A percentile compares a stretch with the other conserved stretches of the same genome.
These are phyloP conservation scores for Umbelopsis ramanniana DNA, from an alignment of 192 early-diverging fungal species.

Conservation along the genomic window DNA sequence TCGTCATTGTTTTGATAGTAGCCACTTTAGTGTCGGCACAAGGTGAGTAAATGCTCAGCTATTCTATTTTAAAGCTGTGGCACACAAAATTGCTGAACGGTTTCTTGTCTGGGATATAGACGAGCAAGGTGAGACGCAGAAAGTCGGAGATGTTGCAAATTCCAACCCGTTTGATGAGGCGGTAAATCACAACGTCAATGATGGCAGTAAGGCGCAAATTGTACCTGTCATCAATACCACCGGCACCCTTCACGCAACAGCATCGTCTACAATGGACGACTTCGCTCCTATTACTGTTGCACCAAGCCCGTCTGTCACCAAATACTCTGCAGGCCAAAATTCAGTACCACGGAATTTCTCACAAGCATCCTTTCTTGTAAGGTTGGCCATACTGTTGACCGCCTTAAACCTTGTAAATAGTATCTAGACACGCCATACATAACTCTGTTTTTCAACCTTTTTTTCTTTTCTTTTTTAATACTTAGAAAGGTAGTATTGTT, in stretches of 20 bases:
- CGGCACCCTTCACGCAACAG: background rate
- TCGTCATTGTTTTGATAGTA: background rate
- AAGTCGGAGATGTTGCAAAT: background rate
- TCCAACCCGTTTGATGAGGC: conserved; percentile 15
- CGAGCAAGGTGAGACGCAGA: background rate
- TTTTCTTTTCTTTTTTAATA: no score
- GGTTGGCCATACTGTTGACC: no score
- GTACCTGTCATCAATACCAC: background rate
- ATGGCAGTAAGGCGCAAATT: background rate
- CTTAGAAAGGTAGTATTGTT: no score
- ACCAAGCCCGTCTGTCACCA: background rate
- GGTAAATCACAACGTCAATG: background rate
- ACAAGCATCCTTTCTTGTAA: no score
- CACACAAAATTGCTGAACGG: background rate
- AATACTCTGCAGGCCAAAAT: background rate
- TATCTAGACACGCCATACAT: no score
- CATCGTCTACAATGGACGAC: background rate
- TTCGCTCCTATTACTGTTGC: background rate
- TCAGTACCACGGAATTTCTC: background rate
- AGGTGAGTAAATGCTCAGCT: background rate
- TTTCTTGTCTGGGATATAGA: background rate
- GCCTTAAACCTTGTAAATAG: no score
- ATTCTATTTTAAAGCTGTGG: background rate
- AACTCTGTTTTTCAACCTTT: no score
- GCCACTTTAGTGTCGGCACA: background rate